Conservation (phyloP, 73 alveolate genomes). For the Paramecium tetraurelia region DNA sequence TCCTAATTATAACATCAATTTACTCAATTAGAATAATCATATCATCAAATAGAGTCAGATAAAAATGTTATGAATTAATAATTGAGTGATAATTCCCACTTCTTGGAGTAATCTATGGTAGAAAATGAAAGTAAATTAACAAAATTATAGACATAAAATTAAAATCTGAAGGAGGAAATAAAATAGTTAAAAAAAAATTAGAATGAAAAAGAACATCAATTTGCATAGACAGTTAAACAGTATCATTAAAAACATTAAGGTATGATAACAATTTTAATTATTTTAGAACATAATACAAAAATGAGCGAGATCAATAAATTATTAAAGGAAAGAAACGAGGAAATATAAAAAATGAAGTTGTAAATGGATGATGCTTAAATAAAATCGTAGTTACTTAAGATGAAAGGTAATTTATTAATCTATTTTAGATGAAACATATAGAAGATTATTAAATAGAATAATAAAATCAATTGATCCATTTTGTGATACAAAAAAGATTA, state of each 20-base stretch:
- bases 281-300: conserved; percentile 11
- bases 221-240: conserved; percentile 46
- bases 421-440: conserved; percentile 27
- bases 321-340: conserved; percentile 22
- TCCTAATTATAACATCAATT: background rate
- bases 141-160: background rate
- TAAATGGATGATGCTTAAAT: conserved; percentile 13
- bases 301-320: conserved; percentile 24
- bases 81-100: background rate
- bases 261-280: background rate
- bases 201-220: conserved; percentile 15
- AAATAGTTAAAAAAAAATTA: background rate
- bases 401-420: background rate
- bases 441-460: conserved; percentile 12
- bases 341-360: background rate
- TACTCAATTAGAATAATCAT: background rate
- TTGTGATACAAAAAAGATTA: background rate
- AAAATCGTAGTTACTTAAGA: background rate
- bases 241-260: conserved; percentile 30
- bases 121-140: background rate
- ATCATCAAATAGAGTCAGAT: background rate
- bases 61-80: background rate
- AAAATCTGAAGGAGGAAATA: background rate
- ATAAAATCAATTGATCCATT: background rate
- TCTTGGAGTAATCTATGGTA: background rate